Evolutionary conservation across 352 stramenopile genomes (phyloP).

Genomic region (Thraustotheca clavata): DNA sequence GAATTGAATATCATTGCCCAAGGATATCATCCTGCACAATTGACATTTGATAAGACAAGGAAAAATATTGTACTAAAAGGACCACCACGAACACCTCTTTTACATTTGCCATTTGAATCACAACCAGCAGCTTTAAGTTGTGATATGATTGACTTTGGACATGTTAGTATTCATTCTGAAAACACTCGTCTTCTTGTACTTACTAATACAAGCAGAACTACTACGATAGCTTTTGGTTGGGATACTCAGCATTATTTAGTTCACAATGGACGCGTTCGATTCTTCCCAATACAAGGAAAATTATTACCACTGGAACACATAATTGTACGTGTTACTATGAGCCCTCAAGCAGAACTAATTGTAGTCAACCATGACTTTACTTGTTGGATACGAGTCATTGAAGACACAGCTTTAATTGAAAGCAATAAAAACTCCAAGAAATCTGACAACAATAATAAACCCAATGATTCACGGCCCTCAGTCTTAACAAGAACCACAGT

Average conservation of each 20-base stretch:
- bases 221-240: conserved; percentile 44
- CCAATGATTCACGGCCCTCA: conserved; percentile 15
- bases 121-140: conserved; percentile 35
- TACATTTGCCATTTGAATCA: conserved; percentile 22
- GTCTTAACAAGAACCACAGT: conserved; percentile 13
- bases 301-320: conserved; percentile 37
- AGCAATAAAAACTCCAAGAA: neutral
- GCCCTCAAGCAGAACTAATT: conserved; percentile 30
- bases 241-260: conserved; percentile 47
- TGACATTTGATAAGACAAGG: conserved; percentile 32
- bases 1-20: conserved; percentile 53
- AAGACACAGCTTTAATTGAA: neutral
- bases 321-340: conserved; percentile 47
- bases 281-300: conserved; percentile 42
- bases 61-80: neutral
- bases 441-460: neutral
- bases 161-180: conserved; percentile 47
- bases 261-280: conserved; percentile 33
- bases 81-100: neutral
- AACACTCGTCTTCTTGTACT: conserved; percentile 41
- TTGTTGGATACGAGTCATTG: conserved; percentile 36
- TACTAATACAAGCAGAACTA: conserved; percentile 26
- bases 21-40: conserved; percentile 42
- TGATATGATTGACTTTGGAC: conserved; percentile 49
- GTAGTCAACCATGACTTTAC: conserved; percentile 63